phyloP scores from a whole-genome alignment of 257 asterid species.

The Salvia hispanica region DNA sequence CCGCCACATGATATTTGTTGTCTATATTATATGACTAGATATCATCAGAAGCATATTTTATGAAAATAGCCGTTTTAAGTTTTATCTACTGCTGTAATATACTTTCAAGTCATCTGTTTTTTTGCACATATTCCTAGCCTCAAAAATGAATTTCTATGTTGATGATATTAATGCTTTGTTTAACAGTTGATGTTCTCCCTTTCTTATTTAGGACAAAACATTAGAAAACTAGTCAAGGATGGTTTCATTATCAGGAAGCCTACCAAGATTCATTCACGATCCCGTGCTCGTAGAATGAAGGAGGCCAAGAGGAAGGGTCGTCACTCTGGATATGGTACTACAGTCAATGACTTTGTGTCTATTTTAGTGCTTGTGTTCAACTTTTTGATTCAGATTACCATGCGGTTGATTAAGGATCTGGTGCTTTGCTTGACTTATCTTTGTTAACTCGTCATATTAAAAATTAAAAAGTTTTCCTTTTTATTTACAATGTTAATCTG shows the following conservation, averaged over 20 bases:
- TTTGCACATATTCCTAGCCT: background rate
- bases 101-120: background rate
- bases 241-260: constrained; percentile 61
- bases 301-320: constrained; percentile 66
- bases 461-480: too few relatives aligned
- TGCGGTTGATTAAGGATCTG: background rate
- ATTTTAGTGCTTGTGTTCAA: too few relatives aligned
- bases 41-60: too few relatives aligned
- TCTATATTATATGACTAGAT: background rate
- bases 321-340: constrained; percentile 57
- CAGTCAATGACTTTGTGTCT: too few relatives aligned
- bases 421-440: background rate
- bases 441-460: too few relatives aligned
- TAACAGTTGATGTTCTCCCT: background rate
- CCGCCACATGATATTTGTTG: background rate
- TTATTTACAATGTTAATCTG: too few relatives aligned
- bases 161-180: background rate
- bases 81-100: too few relatives aligned
- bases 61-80: background rate
- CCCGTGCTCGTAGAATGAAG: constrained; percentile 66
- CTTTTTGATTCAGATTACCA: background rate
- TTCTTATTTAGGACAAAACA: constrained; percentile 39
- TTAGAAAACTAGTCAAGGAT: constrained; percentile 60
- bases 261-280: constrained; percentile 58
- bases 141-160: too few relatives aligned